These are phyloP conservation scores for Colletotrichum caudatum DNA, from an alignment of 2,329 filamentous ascomycete genomes.

Conservation along the genomic window DNA sequence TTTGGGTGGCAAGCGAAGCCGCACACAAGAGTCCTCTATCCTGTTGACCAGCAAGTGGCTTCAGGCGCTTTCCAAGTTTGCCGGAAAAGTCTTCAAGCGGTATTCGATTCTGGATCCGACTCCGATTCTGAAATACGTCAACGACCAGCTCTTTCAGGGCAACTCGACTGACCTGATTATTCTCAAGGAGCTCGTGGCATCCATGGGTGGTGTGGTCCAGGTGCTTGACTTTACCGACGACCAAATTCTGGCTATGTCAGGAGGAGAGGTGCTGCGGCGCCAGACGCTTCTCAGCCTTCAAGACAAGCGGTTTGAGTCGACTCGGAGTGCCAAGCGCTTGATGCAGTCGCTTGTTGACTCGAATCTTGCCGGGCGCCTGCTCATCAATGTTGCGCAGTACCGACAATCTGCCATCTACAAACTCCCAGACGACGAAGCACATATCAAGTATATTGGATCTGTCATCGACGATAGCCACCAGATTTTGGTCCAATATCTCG, in stretches of 20 bases:
- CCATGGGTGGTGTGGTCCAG: slow-evolving; percentile 93
- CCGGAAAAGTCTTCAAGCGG: slow-evolving; percentile 88
- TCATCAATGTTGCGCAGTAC: slow-evolving; percentile 93
- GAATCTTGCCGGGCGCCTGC: slow-evolving; percentile 81
- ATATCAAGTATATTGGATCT: slow-evolving; percentile 89
- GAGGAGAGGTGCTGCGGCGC: slow-evolving; percentile 81
- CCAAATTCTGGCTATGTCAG: slow-evolving; percentile 89
- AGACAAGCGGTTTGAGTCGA: slow-evolving; percentile 83
- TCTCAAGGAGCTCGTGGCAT: slow-evolving; percentile 87
- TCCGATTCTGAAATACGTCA: slow-evolving; percentile 90
- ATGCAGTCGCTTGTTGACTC: slow-evolving; percentile 83
- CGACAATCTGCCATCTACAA: slow-evolving; percentile 87
- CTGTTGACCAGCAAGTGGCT: slow-evolving; percentile 91
- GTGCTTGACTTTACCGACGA: slow-evolving; percentile 89
- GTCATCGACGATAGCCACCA: slow-evolving; percentile 92
- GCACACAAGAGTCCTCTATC: slow-evolving; percentile 72
- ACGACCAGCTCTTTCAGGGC: slow-evolving; percentile 82
- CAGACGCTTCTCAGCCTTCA: slow-evolving; percentile 84
- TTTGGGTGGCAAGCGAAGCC: slow-evolving; percentile 70
- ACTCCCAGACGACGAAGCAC: slow-evolving; percentile 76
- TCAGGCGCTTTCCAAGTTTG: slow-evolving; percentile 88
- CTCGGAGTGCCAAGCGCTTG: slow-evolving; percentile 80
- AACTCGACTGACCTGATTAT: slow-evolving; percentile 94
- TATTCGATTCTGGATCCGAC: slow-evolving; percentile 86
- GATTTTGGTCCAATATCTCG: slow-evolving; percentile 87